Base-by-base conservation (phyloP, 1,284 basidiomycete species). In the Chalciporus sp. region DNA sequence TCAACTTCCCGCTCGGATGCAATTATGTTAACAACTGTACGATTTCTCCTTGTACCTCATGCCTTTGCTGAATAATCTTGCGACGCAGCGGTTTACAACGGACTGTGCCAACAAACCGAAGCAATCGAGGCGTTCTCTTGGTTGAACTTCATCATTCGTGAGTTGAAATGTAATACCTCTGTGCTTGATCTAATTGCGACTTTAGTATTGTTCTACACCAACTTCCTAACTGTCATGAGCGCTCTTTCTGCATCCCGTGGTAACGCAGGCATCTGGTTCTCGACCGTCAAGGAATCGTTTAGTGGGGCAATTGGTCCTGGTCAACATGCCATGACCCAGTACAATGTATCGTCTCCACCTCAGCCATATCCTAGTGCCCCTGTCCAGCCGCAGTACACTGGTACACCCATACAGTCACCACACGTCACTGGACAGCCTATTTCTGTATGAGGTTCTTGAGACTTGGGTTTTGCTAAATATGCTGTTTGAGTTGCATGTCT, bases 111-210 rank as follows among this genome's bases (percentile, higher is more conserved):
- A 42, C 73, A 83, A 58, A 64, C 72, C 31, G 61, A 74, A 42
- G 81, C 71, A 2, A 63, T 84, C 20, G 72, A 75, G 31, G 84
- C 81, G 1, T 83, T 85, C 62, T 63, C 75, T 8, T 83, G 79
- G 70, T 61, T 86, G 41, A 76, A 66, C 53, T 86, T 81, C 74
- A 56, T 84, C 26, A 57, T 76, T 3, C 59, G 82, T 84, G 52
- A 56, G 81, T 69, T 12, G 5, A 2, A 5, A 11, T 1, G 11
- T 12, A 7, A 17, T 2, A 8, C 35, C 51, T 49, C 10, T 9
- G 10, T 16, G 5, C 12, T 39, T 40, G 11, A 31, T 19, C 33
- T 56, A 19, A 54, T 44, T 16, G 43, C 35, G 11, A 31, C 33
- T 35, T 27, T 58, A 83, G 82, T 82, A 19, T 53, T 80, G 57